Percentiles rank a stretch among this genome's conserved stretches.
Conservation (phyloP, 495 filamentous ascomycete species). For the Penicillium simplicissimum region DNA sequence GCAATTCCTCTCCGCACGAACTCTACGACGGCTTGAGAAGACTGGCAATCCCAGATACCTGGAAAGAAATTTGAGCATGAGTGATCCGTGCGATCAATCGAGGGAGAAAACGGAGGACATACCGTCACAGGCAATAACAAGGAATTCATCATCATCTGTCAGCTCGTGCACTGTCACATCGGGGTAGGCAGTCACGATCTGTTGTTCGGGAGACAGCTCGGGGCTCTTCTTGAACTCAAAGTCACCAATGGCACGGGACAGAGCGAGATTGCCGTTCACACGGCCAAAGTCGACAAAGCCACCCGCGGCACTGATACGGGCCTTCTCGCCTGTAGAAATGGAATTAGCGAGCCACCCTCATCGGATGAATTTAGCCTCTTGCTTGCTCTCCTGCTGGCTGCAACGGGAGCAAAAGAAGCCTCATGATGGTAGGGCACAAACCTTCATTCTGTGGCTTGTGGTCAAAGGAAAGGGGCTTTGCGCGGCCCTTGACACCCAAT, state of each 20-base stretch:
- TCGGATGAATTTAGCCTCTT: background rate
- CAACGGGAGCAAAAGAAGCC: background rate
- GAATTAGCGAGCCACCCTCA: conserved; percentile 16
- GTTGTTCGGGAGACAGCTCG: conserved; percentile 91
- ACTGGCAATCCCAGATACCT: conserved; percentile 99
- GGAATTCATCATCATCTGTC: conserved; percentile 91
- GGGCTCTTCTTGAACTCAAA: conserved; percentile 99
- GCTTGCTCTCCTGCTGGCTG: background rate
- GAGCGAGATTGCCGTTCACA: conserved; percentile 97
- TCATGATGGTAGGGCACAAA: conserved; percentile 34
- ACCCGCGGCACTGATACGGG: conserved; percentile 90
- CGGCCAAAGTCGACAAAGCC: conserved; percentile 98
- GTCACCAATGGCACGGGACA: conserved; percentile 96
- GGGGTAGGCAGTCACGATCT: conserved; percentile 95
- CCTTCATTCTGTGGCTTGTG: conserved; percentile 99
- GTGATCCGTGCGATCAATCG: background rate
- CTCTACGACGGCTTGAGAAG: conserved; percentile 94
- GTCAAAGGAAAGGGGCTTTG: conserved; percentile 95
- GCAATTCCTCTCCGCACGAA: conserved; percentile 95
- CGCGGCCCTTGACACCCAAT: conserved; percentile 90
- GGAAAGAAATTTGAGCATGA: conserved; percentile 4
- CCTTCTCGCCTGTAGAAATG: conserved; percentile 76
- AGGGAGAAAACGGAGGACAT: conserved; percentile 28
- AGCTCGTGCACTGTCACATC: conserved; percentile 90
- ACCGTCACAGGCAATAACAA: conserved; percentile 98